phyloP scores from a whole-genome alignment of 495 filamentous ascomycete species.

The Patellaria atrata region DNA sequence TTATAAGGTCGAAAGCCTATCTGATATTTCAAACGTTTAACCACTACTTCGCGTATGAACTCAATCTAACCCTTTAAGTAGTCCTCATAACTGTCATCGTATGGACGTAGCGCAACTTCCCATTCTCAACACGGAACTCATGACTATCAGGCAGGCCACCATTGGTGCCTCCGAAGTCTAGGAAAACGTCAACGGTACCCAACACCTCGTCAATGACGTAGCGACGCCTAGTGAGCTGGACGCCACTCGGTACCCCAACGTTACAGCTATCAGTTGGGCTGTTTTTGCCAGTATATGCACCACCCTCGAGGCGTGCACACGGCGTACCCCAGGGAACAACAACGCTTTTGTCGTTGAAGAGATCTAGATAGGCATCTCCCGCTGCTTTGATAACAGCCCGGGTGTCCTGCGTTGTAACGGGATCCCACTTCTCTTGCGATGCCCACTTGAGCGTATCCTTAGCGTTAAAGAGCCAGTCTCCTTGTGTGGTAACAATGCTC shows the following conservation, averaged over 20 bases:
- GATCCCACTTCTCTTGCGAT: constrained; percentile 7
- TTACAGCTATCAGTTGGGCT: not conserved
- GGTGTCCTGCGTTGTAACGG: constrained; percentile 10
- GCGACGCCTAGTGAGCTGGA: constrained; percentile 28
- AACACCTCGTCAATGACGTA: constrained; percentile 40
- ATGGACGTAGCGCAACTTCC: constrained; percentile 14
- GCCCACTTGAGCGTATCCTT: constrained; percentile 13
- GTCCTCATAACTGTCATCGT: constrained; percentile 16
- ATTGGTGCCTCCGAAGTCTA: constrained; percentile 26
- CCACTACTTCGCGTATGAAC: no score
- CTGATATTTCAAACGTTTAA: no score
- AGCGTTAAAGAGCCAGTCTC: constrained; percentile 18
- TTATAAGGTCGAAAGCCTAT: no score
- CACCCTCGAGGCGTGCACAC: constrained; percentile 35
- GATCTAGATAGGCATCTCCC: constrained; percentile 17
- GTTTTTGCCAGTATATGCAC: constrained; percentile 21
- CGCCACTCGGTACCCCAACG: constrained; percentile 17
- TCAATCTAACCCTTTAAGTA: no score
- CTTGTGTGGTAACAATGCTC: constrained; percentile 11
- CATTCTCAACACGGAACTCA: constrained; percentile 12
- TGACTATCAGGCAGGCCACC: constrained; percentile 15
- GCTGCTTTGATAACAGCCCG: constrained; percentile 14
- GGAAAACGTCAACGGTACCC: constrained; percentile 32
- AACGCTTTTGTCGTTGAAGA: constrained; percentile 16
- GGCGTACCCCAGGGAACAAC: constrained; percentile 17